Evolutionary conservation across 208 protist genomes (phyloP).

Genomic region (Trypanosoma rangeli): DNA sequence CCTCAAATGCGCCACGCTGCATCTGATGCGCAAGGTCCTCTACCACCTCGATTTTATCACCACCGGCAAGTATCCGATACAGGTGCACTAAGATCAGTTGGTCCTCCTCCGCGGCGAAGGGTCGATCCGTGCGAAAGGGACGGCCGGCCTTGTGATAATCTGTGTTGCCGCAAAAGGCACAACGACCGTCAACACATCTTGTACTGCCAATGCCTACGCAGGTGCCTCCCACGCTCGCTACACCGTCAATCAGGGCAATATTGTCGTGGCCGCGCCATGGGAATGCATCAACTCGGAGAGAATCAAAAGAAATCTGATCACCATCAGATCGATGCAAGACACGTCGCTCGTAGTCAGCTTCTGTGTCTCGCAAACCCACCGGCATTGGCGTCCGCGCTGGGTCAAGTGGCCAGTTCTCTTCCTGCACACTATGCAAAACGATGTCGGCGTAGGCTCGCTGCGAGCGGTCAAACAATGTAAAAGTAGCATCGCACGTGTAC

Average conservation of each 20-base stretch:
- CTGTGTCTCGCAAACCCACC: slow-evolving; percentile 23
- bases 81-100: slow-evolving; percentile 63
- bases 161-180: slow-evolving; percentile 57
- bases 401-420: slow-evolving; percentile 42
- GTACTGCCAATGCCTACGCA: slow-evolving; percentile 70
- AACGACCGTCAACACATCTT: slow-evolving; percentile 33
- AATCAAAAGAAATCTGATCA: slow-evolving; percentile 27
- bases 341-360: slow-evolving; percentile 19
- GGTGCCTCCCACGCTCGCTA: slow-evolving; percentile 71
- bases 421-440: slow-evolving; percentile 41
- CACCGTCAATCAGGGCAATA: slow-evolving; percentile 74
- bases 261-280: slow-evolving; percentile 68
- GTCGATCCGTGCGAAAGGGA: slow-evolving; percentile 35
- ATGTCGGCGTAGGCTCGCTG: slow-evolving; percentile 48
- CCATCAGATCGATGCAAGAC: slow-evolving; percentile 14
- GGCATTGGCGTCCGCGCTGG: slow-evolving; percentile 11
- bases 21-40: slow-evolving; percentile 64
- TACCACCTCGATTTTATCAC: slow-evolving; percentile 66
- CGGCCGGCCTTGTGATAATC: slow-evolving; percentile 54
- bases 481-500: slow-evolving; percentile 35
- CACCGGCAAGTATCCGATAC: slow-evolving; percentile 60
- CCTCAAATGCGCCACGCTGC: slow-evolving; percentile 61
- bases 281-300: slow-evolving; percentile 45
- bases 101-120: slow-evolving; percentile 70
- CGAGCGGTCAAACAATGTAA: slow-evolving; percentile 56